Conservation (phyloP, 2,329 filamentous ascomycete species). For the Colletotrichum trifolii region DNA sequence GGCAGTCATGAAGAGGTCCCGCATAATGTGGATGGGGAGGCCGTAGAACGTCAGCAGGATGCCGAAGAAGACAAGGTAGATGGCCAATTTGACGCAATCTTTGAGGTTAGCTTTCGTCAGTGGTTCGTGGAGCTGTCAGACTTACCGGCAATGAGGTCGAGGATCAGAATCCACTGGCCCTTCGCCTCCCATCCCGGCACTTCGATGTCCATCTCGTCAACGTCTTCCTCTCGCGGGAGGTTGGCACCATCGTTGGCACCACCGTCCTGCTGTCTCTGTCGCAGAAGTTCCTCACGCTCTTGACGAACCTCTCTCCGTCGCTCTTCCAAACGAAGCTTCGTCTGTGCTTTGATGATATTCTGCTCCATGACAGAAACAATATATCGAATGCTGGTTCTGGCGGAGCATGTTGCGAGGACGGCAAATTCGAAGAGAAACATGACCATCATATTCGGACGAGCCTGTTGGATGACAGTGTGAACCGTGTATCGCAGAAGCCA, state of each 20-base stretch:
- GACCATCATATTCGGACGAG: constrained; percentile 98
- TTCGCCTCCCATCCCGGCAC: constrained; percentile 97
- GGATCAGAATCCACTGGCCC: constrained; percentile 88
- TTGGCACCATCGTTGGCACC: constrained; percentile 58
- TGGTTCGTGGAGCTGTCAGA: background rate
- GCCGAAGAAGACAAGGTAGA: constrained; percentile 92
- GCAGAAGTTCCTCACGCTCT: constrained; percentile 63
- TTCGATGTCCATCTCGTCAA: constrained; percentile 94
- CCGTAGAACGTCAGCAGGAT: constrained; percentile 96
- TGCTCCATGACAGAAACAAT: constrained; percentile 81
- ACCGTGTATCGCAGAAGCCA: constrained; percentile 86
- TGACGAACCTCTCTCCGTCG: constrained; percentile 75
- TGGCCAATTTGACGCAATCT: constrained; percentile 91
- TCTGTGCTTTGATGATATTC: constrained; percentile 79
- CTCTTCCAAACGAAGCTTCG: constrained; percentile 73
- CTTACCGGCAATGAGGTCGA: constrained; percentile 85
- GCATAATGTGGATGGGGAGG: constrained; percentile 94
- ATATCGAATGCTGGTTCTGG: constrained; percentile 84
- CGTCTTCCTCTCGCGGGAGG: constrained; percentile 75
- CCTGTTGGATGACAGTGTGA: constrained; percentile 84
- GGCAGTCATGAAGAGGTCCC: constrained; percentile 93
- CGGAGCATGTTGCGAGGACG: constrained; percentile 82
- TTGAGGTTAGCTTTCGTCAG: constrained; percentile 36
- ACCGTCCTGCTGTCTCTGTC: constrained; percentile 59
- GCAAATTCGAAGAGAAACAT: constrained; percentile 99